Percentiles rank a stretch among this genome's conserved stretches.
Evolutionary conservation across 2,329 filamentous ascomycete genomes (phyloP).

Genomic region (Sarocladiaceae sp.): DNA sequence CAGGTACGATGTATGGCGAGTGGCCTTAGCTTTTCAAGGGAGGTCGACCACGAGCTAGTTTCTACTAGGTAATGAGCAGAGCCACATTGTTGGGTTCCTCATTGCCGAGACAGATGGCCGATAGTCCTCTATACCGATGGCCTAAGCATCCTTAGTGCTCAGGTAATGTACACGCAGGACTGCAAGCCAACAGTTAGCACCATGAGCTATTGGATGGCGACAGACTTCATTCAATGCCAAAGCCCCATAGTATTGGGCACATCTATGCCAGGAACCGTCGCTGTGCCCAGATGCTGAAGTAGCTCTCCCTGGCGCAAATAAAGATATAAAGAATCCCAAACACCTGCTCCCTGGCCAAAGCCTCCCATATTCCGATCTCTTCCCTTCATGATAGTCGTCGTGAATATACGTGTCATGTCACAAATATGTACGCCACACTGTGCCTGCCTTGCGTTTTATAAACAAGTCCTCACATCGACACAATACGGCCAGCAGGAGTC

Average conservation of each 20-base stretch:
- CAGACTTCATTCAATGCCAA: not conserved
- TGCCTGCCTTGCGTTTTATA: too few relatives aligned
- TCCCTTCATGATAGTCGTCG: not conserved
- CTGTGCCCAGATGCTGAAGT: not conserved
- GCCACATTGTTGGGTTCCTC: too few relatives aligned
- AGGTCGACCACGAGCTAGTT: too few relatives aligned
- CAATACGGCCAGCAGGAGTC: conserved; percentile 27
- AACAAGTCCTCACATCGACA: conserved; percentile 43
- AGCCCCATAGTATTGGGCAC: not conserved
- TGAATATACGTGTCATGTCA: conserved; percentile 8
- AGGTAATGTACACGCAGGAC: too few relatives aligned
- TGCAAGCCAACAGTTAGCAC: too few relatives aligned
- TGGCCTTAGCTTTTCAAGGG: too few relatives aligned
- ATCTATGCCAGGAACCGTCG: not conserved
- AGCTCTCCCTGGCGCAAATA: not conserved
- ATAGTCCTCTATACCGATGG: too few relatives aligned
- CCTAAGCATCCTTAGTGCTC: too few relatives aligned
- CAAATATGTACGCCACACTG: conserved; percentile 10
- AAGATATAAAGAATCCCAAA: not conserved
- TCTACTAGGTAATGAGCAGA: too few relatives aligned
- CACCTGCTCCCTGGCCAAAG: not conserved
- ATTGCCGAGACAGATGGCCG: too few relatives aligned
- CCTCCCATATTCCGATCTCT: not conserved
- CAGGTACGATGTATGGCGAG: too few relatives aligned
- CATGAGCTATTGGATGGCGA: too few relatives aligned